These are phyloP conservation scores for Colletotrichum filicis DNA, from an alignment of 2,329 filamentous ascomycete species.

Conservation along the genomic window DNA sequence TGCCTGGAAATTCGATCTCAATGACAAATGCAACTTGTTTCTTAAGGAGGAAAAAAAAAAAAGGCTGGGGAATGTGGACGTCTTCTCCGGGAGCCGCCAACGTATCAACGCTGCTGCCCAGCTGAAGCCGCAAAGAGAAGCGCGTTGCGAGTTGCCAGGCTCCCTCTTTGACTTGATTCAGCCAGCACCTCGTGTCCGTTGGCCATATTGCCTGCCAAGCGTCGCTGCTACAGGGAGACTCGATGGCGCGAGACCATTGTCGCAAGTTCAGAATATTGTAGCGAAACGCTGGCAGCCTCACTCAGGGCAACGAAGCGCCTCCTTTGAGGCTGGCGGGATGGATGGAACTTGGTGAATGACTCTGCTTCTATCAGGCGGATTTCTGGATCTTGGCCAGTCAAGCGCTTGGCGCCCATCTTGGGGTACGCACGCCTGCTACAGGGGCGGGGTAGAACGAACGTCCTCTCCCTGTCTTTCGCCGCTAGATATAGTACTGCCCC, in stretches of 20 bases:
- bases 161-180: neutral
- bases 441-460: neutral
- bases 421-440: neutral
- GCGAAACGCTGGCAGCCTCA: slow-evolving; percentile 1
- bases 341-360: neutral
- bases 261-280: neutral
- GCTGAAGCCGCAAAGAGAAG: neutral
- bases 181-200: neutral
- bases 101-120: neutral
- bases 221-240: neutral
- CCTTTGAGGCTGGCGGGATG: neutral
- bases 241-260: neutral
- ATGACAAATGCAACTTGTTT: neutral
- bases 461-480: neutral
- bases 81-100: neutral
- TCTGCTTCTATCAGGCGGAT: neutral
- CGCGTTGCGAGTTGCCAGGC: neutral
- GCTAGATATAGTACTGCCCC: too few relatives aligned
- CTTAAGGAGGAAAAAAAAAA: neutral
- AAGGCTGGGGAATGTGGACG: neutral
- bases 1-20: neutral
- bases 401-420: neutral
- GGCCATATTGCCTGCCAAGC: neutral
- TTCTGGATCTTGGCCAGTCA: neutral
- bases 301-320: neutral